Evolutionary conservation across 495 filamentous ascomycete genomes (phyloP).

Genomic region (Hypoxylon intermedium): DNA sequence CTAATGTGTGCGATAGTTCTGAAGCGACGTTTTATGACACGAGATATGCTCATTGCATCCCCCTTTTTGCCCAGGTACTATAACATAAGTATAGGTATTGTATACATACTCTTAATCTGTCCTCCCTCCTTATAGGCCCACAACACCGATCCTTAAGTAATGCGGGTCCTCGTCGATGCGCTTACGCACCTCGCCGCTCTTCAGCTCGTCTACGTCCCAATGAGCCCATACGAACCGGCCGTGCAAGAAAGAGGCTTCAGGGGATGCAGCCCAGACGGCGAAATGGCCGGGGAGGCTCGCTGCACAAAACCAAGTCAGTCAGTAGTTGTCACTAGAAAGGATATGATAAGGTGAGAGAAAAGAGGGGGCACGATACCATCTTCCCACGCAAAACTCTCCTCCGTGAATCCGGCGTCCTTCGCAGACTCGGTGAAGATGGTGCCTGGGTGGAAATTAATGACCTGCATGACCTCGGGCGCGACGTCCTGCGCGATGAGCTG

Average conservation of each 20-base stretch:
- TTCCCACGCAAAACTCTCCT: constrained; percentile 42
- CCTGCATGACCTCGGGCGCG: constrained; percentile 44
- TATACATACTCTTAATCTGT: too few relatives aligned
- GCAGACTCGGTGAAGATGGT: constrained; percentile 43
- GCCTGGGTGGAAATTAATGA: constrained; percentile 56
- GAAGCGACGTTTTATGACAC: background rate
- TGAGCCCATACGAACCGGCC: constrained; percentile 56
- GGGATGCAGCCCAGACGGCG: constrained; percentile 57
- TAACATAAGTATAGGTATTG: too few relatives aligned
- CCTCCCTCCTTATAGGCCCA: constrained; percentile 27
- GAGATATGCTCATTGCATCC: background rate
- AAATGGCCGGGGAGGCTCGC: constrained; percentile 55
- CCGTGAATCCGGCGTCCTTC: constrained; percentile 19
- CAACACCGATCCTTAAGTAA: constrained; percentile 40
- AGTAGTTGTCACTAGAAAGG: too few relatives aligned
- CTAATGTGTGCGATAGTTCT: constrained; percentile 64
- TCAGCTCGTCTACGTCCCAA: constrained; percentile 64
- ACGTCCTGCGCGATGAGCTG: constrained; percentile 48
- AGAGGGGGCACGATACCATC: constrained; percentile 41
- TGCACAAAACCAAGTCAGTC: constrained; percentile 13
- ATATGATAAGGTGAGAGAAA: background rate
- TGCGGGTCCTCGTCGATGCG: constrained; percentile 42
- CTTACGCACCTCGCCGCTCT: constrained; percentile 42
- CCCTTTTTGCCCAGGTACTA: too few relatives aligned
- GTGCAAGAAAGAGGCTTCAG: constrained; percentile 60